Base-by-base conservation (phyloP, 2,329 filamentous ascomycete genomes). In the Pseudogymnoascus sp. region DNA sequence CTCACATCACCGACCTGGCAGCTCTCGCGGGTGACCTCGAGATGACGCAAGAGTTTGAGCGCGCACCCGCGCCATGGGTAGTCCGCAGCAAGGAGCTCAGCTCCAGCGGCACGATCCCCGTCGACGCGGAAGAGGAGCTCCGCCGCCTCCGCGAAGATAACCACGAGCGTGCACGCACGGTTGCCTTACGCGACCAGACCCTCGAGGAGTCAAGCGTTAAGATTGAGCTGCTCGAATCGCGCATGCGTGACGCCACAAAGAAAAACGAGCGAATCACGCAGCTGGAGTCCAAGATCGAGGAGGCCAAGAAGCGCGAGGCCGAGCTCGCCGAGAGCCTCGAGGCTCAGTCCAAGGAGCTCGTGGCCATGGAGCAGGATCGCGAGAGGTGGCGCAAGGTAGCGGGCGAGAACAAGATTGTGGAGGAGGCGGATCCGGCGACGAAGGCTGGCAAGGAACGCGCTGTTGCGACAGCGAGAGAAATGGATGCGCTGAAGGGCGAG, bases 201-300 rank as follows among this genome's bases (percentile, higher is more conserved):
- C 84, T 96, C 61, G 92, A 96, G 74, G 93, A 96, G 64, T 83
- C 90, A 23, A 84, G 88, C n/a, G 88, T 97, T 68, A 93, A 95
- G 75, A 96, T 97, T 68, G 93, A 97, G 75, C 90, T 95, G 42
- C 85, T 97, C 38, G 90, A 96, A 74, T 90, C 90, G 7, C 83
- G 91, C 64, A 93, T 95, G 87, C 86, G 88, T 64, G 92, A 96
- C 71, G 90, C 90, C 5, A 86, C 87, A 67, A 86, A 89, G 72
- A 93, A 93, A 75, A 85, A 89, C 13, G 84, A 86, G 60, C 82
- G 82, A 61, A 89, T 91, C 68, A 79, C 79, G 19, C 84, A 86
- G 62, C 79, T 91, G 11, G 88, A 91, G 73, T 76, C 76, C 35
- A 78, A 81, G 69, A 79, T 89, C 23, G 80, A 81, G 59, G 77